Conservation (phyloP, 345 rosid species). For the Cardamine chenopodiifolia region DNA sequence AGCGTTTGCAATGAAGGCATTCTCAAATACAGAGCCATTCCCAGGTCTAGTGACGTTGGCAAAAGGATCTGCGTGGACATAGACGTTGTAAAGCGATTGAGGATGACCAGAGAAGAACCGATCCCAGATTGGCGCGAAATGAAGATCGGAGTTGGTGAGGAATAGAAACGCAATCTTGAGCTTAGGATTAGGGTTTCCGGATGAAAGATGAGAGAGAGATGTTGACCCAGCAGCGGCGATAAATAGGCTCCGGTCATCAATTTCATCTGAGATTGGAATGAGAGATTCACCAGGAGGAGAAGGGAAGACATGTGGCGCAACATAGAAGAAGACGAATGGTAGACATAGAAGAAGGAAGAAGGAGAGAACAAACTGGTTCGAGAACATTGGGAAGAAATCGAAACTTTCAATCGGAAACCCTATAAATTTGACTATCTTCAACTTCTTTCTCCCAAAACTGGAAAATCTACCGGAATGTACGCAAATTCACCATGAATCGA, state of each 20-base stretch:
- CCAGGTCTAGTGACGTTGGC: constrained; percentile 57
- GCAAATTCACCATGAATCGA: constrained; percentile 10
- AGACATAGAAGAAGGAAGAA: constrained; percentile 56
- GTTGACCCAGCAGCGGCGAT: constrained; percentile 55
- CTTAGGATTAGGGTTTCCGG: constrained; percentile 52
- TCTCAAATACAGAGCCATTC: constrained; percentile 49
- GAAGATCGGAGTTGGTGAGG: constrained; percentile 88
- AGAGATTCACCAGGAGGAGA: constrained; percentile 57
- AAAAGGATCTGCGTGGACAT: constrained; percentile 86
- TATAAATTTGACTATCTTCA: not conserved
- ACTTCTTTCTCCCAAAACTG: not conserved
- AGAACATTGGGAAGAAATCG: constrained; percentile 51
- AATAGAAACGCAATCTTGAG: constrained; percentile 89
- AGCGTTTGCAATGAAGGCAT: constrained; percentile 57
- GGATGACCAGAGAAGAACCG: constrained; percentile 55
- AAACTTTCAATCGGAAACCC: constrained; percentile 29
- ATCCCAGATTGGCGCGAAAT: constrained; percentile 82
- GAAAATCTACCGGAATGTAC: constrained; percentile 33
- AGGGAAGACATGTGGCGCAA: constrained; percentile 54
- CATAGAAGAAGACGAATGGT: constrained; percentile 53
- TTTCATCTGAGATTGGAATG: constrained; percentile 73
- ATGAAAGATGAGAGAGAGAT: constrained; percentile 62
- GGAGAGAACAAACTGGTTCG: constrained; percentile 53
- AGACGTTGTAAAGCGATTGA: constrained; percentile 63
- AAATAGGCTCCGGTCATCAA: constrained; percentile 70